These are phyloP conservation scores for Aspergillus pseudoterreus DNA, from an alignment of 2,329 filamentous ascomycete species.

Conservation along the genomic window DNA sequence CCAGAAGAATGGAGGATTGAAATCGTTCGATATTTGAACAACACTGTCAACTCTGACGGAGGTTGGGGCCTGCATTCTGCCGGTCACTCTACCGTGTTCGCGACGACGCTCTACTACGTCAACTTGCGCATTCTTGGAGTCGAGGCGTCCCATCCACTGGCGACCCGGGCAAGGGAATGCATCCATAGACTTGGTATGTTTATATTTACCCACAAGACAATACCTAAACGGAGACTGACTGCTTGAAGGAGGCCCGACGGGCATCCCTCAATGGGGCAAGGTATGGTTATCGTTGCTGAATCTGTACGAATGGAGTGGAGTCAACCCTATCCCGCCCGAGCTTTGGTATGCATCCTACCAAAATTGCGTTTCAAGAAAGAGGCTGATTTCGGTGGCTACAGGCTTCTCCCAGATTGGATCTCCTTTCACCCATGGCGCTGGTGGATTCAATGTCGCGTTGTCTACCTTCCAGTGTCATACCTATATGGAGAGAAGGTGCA, in stretches of 20 bases:
- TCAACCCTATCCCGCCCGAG: slow-evolving; percentile 3
- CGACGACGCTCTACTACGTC: slow-evolving; percentile 4
- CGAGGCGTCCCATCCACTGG: not conserved
- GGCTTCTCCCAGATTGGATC: slow-evolving; percentile 5
- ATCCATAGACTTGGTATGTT: not conserved
- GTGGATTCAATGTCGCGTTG: slow-evolving; percentile 3
- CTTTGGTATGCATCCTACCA: slow-evolving; percentile 2
- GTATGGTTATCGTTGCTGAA: slow-evolving; percentile 10
- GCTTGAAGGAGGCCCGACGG: not conserved
- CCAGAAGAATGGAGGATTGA: not conserved
- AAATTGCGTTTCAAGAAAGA: not conserved
- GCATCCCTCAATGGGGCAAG: slow-evolving; percentile 7
- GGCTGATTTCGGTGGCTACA: not conserved
- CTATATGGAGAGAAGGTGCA: slow-evolving; percentile 2
- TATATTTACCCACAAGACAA: no score
- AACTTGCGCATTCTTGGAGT: slow-evolving; percentile 7
- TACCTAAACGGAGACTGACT: not conserved
- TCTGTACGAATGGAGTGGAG: slow-evolving; percentile 5
- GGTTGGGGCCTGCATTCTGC: slow-evolving; percentile 6
- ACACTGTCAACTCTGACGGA: not conserved
- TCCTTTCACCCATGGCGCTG: slow-evolving; percentile 9
- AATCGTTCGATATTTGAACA: slow-evolving; percentile 1
- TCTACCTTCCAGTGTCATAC: slow-evolving; percentile 7
- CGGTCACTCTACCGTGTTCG: slow-evolving; percentile 2
- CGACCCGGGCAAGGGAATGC: not conserved